Base-by-base conservation (phyloP, 1,139 yeast genomes). In the Kurtzmaniella quercitrusa region DNA sequence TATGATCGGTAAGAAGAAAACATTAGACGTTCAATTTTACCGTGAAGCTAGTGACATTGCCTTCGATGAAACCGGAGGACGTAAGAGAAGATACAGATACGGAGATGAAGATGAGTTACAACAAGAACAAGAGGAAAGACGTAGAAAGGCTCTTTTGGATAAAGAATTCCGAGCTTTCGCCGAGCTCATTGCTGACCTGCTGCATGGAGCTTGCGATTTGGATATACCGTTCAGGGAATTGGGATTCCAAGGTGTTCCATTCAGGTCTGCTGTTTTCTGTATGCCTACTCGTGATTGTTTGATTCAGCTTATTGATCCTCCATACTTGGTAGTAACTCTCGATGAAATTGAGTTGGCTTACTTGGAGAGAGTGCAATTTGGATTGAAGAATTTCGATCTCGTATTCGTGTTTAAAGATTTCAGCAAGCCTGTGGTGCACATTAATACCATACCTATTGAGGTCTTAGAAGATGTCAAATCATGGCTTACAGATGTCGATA, bases 21-120 rank as follows among this genome's bases (percentile, higher is more conserved):
- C 97, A 0, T 85, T 84, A 64, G 98, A 93, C 59, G 88, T 93
- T 36, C 98, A 94, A 66, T 89, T 93, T 60, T 93, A 91, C 68
- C 78, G 98, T 52, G 99, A 93, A 64, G 98, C 98, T 12, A 82
- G 95, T 41, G 99, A 93, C 61, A 86, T 91, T 76, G 85, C 96
- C 2, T 89, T 88, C 56, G 99, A 93, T 65, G 99, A 93, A 66
- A 93, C 99, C 32, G 96, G 98, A 47, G 95, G 95, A 48, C 80
- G 95, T 49, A 88, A 89, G 72, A 74, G 87, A 63, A 84, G 85
- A 52, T 88, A 89, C 72, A 72, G 96, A 59, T 93, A 93, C 58
- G 99, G 98, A 43, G 99, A 93, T 61, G 98, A 93, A 65, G 98
- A 93, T 64, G 99, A 93, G 67, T 74, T 94, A 51, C 98, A 94